Base-by-base conservation (phyloP, 495 filamentous ascomycete genomes). In the Viridothelium virens region DNA sequence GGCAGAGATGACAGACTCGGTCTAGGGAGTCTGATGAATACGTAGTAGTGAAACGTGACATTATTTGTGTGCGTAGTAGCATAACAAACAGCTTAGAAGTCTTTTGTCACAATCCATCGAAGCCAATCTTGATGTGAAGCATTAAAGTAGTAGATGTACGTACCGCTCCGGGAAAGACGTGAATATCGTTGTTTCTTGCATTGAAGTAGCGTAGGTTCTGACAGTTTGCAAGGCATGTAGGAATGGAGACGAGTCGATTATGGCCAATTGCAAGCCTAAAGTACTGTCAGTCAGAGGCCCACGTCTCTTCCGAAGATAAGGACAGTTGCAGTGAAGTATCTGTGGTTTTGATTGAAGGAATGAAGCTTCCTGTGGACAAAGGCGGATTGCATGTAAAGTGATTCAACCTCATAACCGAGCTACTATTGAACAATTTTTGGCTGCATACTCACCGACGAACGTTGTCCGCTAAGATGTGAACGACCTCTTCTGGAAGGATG, bases 201-300 rank as follows among this genome's bases (percentile, higher is more conserved):
- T 98, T 98, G n/a, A 98, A 86, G 73, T 98, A 98, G 48, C 90
- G 90, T 59, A 98, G 82, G 65, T 90, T 89, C 39, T 84, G 88
- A 76, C 94, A 96, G 70, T 91, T 87, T n/a, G 88, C 83, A 69
- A 98, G 91, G 39, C 89, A 85, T 39, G 84, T 79, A 0, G 92
- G 91, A 63, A 98, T 87, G 41, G 87, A 84, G 41, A 87, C 82
- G 25, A 96, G 78, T 62, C 87, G 86, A 74, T 98, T 98, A 77
- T 96, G 91, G 16, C 92, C 92, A 61, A 96, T 79, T 25, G 92
- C 92, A 61, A 96, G 83, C 71, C 92, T 96, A 73, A 31, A 65
- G 36, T 65, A 64, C 59, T 14, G 69, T 74, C 65, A 74, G 64
- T 53, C 16, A 16, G 47, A 63, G 38, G 53, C 53, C 31, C 2